Percentiles rank a stretch among this genome's conserved stretches.
These are phyloP conservation scores for Trichophyton simii DNA, from an alignment of 2,329 filamentous ascomycete species.

Conservation along the genomic window DNA sequence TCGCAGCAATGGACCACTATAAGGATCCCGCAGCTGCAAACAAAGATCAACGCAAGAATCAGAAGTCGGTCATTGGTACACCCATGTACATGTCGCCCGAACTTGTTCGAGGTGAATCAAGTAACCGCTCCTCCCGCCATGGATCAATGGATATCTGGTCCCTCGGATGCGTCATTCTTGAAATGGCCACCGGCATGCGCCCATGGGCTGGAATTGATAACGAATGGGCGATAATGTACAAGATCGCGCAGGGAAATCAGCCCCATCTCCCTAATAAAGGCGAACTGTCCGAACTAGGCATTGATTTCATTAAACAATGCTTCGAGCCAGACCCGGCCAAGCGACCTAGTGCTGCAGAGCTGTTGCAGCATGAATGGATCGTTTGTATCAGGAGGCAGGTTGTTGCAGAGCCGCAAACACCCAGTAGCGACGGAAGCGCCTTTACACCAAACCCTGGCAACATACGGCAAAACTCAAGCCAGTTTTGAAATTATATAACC, in stretches of 20 bases:
- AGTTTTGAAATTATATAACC: slow-evolving; percentile 8
- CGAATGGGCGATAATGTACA: slow-evolving; percentile 99
- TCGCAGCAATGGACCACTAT: slow-evolving; percentile 52
- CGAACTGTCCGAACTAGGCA: slow-evolving; percentile 69
- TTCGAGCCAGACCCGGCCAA: slow-evolving; percentile 73
- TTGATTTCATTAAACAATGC: slow-evolving; percentile 79
- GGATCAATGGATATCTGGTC: slow-evolving; percentile 57
- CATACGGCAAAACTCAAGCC: slow-evolving; percentile 16
- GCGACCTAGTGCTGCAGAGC: slow-evolving; percentile 69
- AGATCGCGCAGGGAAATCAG: slow-evolving; percentile 92
- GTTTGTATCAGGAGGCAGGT: slow-evolving; percentile 38
- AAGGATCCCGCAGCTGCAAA: slow-evolving; percentile 19
- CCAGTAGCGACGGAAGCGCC: slow-evolving; percentile 22
- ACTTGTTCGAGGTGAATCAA: slow-evolving; percentile 81
- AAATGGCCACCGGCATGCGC: slow-evolving; percentile 90
- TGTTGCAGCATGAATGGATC: slow-evolving; percentile 90
- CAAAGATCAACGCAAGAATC: slow-evolving; percentile 38
- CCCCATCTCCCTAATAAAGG: slow-evolving; percentile 71
- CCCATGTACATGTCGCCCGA: slow-evolving; percentile 99
- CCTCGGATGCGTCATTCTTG: slow-evolving; percentile 64
- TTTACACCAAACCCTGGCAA: slow-evolving; percentile 8
- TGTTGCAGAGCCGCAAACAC: slow-evolving; percentile 32
- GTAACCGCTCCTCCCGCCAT: slow-evolving; percentile 59
- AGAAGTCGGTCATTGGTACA: slow-evolving; percentile 91
- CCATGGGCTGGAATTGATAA: slow-evolving; percentile 96